Conservation (phyloP, 2,329 filamentous ascomycete genomes). For the Aspergillus tamarii region DNA sequence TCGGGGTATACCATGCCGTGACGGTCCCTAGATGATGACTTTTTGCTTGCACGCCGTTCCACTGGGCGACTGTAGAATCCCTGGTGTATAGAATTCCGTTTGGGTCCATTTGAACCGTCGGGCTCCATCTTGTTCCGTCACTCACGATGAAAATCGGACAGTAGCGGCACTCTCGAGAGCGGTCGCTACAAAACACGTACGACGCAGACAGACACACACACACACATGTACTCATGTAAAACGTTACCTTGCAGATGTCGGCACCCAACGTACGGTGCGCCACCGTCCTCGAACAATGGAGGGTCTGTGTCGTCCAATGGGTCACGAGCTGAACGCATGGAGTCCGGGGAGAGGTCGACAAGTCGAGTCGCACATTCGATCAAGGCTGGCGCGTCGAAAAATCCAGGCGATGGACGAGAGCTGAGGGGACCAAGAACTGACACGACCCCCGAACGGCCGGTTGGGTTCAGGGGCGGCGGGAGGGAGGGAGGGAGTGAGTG, state of each 20-base stretch:
- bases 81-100: conserved; percentile 45
- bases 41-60: conserved; percentile 50
- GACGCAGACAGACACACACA: conserved; percentile 28
- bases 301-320: conserved; percentile 35
- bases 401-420: conserved; percentile 21
- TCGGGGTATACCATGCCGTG: conserved; percentile 52
- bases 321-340: conserved; percentile 44
- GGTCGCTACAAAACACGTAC: conserved; percentile 30
- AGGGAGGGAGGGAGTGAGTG: conserved; percentile 8
- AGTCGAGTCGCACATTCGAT: conserved; percentile 42
- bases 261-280: conserved; percentile 30
- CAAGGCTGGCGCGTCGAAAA: conserved; percentile 25
- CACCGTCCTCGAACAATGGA: conserved; percentile 38
- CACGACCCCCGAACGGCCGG: conserved; percentile 23
- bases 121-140: conserved; percentile 42
- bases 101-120: conserved; percentile 45
- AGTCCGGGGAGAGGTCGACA: conserved; percentile 34
- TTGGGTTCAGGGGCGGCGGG: conserved; percentile 20
- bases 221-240: conserved; percentile 23
- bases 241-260: conserved; percentile 30
- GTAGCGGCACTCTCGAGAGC: conserved; percentile 26
- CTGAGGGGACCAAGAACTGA: conserved; percentile 21
- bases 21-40: conserved; percentile 51
- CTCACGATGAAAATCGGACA: conserved; percentile 24
- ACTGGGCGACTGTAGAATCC: conserved; percentile 44